Percentiles rank a stretch among this genome's conserved stretches.
These are phyloP conservation scores for Phytopythium delawarense DNA, from an alignment of 352 stramenopile genomes.

Conservation along the genomic window DNA sequence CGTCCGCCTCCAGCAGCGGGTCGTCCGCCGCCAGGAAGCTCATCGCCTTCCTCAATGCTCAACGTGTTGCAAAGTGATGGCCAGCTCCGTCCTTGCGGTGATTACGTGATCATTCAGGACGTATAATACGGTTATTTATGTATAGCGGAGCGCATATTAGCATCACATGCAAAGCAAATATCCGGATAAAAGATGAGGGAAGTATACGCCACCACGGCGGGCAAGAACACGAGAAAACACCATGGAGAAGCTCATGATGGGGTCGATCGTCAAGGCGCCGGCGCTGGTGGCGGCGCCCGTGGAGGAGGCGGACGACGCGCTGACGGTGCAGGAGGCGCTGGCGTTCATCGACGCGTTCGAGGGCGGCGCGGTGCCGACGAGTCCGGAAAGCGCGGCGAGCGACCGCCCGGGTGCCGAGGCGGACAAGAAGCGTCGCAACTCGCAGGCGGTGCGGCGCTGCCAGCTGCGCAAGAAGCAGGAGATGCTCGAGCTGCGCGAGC, in stretches of 20 bases:
- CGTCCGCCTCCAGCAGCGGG: constrained; percentile 26
- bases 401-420: neutral
- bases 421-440: constrained; percentile 6
- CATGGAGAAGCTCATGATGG: neutral
- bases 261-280: constrained; percentile 11
- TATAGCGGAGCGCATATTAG: no score
- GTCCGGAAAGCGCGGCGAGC: neutral
- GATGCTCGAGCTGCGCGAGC: constrained; percentile 14
- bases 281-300: constrained; percentile 15
- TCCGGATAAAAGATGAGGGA: no score
- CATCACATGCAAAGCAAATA: no score
- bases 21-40: constrained; percentile 12
- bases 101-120: neutral
- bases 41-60: neutral
- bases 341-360: constrained; percentile 35
- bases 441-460: constrained; percentile 7
- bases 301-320: constrained; percentile 21
- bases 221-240: no score
- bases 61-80: neutral
- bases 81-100: neutral
- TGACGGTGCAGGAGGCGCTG: constrained; percentile 29
- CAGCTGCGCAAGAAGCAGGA: constrained; percentile 28
- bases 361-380: neutral
- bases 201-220: no score
- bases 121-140: neutral